Evolutionary conservation across 2,329 filamentous ascomycete species (phyloP).

Genomic region (Sordariomycetes sp.): DNA sequence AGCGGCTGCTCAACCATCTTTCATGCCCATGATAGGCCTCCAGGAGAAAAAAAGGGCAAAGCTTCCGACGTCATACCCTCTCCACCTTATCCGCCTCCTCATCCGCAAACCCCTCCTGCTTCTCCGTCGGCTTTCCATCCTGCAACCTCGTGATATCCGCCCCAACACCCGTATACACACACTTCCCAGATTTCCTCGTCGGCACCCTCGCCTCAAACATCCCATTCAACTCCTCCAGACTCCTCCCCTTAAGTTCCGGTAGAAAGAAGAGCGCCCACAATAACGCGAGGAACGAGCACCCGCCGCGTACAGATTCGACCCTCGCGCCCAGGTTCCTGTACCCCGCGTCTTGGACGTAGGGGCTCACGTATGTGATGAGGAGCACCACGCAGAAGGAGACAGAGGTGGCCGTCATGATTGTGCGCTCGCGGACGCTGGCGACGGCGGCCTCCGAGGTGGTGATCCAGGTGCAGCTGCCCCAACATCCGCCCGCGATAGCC

Average conservation of each 20-base stretch:
- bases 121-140: background rate
- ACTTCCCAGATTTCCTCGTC: constrained; percentile 12
- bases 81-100: no score
- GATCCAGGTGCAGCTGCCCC: background rate
- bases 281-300: constrained; percentile 14
- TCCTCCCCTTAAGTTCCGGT: constrained; percentile 5
- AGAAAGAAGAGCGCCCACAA: constrained; percentile 4
- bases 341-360: constrained; percentile 5
- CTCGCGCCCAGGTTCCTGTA: constrained; percentile 17
- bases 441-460: constrained; percentile 18
- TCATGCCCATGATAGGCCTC: no score
- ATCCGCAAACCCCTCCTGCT: background rate
- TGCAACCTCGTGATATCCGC: background rate
- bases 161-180: constrained; percentile 5
- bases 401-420: constrained; percentile 6
- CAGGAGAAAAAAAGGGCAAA: no score
- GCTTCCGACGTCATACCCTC: no score
- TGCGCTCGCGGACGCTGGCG: constrained; percentile 18
- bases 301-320: constrained; percentile 22
- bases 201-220: constrained; percentile 10
- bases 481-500: background rate
- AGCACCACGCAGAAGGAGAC: constrained; percentile 15
- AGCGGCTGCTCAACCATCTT: no score
- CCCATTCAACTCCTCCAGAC: constrained; percentile 3
- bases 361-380: constrained; percentile 6